These are phyloP conservation scores for Leishmania turanica DNA, from an alignment of 208 protist species.

Conservation along the genomic window DNA sequence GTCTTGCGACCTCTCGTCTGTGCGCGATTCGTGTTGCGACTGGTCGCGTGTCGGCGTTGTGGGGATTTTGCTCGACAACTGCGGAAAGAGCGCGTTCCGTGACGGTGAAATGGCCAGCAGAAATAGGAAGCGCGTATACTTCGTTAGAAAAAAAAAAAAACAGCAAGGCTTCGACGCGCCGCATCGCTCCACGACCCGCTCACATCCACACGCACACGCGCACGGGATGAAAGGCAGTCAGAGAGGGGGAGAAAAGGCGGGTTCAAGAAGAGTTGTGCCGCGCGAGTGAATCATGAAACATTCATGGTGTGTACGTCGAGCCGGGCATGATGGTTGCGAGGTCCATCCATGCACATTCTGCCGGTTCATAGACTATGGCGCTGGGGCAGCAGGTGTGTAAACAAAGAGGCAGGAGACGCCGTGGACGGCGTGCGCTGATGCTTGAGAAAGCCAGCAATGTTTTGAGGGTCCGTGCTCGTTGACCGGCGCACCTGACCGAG, in stretches of 20 bases:
- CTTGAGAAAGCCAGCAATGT: background rate
- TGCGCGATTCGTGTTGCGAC: too few species aligned
- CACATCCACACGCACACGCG: background rate
- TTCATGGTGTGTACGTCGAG: background rate
- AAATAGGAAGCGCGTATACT: too few species aligned
- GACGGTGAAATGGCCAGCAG: background rate
- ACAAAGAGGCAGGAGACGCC: background rate
- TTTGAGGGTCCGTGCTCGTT: background rate
- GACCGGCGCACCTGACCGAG: background rate
- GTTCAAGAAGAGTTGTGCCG: background rate
- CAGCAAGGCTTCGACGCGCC: background rate
- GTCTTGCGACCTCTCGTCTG: background rate
- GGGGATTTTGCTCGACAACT: background rate
- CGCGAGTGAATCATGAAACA: background rate
- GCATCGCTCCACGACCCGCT: background rate
- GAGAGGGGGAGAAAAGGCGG: background rate
- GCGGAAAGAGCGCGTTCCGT: background rate
- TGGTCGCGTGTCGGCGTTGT: background rate
- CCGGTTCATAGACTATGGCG: background rate
- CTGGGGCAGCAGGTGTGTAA: background rate
- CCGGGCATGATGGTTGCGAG: background rate
- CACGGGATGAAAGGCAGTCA: background rate
- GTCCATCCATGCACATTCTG: background rate
- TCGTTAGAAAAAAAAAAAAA: background rate
- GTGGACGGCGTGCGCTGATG: background rate